phyloP scores from a whole-genome alignment of 306 rosid genomes.

The Cucurbita moschata region DNA sequence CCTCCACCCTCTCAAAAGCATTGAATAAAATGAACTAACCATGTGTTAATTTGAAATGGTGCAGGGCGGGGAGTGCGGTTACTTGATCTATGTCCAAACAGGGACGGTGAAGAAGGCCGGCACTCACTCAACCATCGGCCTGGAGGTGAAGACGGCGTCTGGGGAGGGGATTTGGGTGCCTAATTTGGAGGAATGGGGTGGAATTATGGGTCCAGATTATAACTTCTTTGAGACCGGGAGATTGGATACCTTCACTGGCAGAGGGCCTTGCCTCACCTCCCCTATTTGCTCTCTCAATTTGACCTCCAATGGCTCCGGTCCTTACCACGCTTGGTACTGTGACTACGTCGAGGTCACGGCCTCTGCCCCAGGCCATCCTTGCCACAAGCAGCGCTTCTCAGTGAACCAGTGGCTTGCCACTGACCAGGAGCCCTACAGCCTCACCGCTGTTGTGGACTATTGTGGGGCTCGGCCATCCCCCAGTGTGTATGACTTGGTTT shows the following conservation, averaged over 20 bases:
- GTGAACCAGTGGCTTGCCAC: neutral
- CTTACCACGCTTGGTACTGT: neutral
- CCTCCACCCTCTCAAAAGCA: too few relatives aligned
- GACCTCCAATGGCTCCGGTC: neutral
- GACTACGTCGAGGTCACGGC: neutral
- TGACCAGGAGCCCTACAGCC: neutral
- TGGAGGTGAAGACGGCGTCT: slow-evolving; percentile 27
- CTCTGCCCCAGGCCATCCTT: neutral
- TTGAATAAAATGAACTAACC: neutral
- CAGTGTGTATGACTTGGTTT: too few relatives aligned
- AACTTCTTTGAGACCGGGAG: slow-evolving; percentile 79
- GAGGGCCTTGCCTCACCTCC: slow-evolving; percentile 8
- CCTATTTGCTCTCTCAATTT: neutral
- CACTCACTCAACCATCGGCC: slow-evolving; percentile 45
- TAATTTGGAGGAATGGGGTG: slow-evolving; percentile 51
- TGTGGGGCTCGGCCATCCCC: neutral
- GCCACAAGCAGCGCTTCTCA: neutral
- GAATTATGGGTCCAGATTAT: slow-evolving; percentile 40
- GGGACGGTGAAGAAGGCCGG: slow-evolving; percentile 54
- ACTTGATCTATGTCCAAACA: slow-evolving; percentile 42
- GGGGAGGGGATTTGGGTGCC: slow-evolving; percentile 43
- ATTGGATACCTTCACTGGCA: slow-evolving; percentile 74
- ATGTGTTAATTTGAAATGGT: neutral
- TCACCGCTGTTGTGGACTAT: neutral
- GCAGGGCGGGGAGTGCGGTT: slow-evolving; percentile 38